phyloP scores from a whole-genome alignment of 2,329 filamentous ascomycete genomes.

The Plenodomus lindquistii region DNA sequence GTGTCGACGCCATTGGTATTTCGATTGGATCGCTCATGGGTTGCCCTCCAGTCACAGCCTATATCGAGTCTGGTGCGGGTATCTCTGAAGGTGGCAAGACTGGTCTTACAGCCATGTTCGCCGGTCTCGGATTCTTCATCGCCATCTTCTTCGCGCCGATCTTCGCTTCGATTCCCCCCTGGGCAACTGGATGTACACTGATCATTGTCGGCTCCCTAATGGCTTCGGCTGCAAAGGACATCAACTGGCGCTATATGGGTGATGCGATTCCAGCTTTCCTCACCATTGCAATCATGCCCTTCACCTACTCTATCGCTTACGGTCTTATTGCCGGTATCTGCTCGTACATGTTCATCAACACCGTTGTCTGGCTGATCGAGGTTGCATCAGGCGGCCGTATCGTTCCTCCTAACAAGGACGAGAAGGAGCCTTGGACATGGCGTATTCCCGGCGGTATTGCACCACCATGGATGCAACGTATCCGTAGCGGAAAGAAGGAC shows the following conservation, averaged over 20 bases:
- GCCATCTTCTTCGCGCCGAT: constrained; percentile 88
- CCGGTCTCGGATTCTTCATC: constrained; percentile 77
- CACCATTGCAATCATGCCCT: constrained; percentile 83
- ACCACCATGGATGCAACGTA: constrained; percentile 72
- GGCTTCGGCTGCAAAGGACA: constrained; percentile 75
- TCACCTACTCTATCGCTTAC: constrained; percentile 86
- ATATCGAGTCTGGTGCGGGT: constrained; percentile 86
- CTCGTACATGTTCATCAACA: constrained; percentile 77
- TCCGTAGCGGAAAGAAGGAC: constrained; percentile 68
- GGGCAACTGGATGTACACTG: constrained; percentile 87
- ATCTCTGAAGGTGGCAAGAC: constrained; percentile 87
- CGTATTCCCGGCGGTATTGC: constrained; percentile 74
- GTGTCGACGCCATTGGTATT: constrained; percentile 80
- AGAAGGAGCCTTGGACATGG: constrained; percentile 82
- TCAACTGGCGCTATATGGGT: constrained; percentile 84
- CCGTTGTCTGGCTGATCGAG: constrained; percentile 69
- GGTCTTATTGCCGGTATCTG: constrained; percentile 81
- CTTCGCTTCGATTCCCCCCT: constrained; percentile 85
- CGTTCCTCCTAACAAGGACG: constrained; percentile 72
- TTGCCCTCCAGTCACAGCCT: constrained; percentile 80
- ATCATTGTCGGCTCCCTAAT: constrained; percentile 88
- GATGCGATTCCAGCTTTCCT: constrained; percentile 85
- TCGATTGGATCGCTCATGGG: constrained; percentile 80
- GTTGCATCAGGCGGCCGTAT: constrained; percentile 69
- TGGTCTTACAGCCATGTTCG: constrained; percentile 77